Conservation (phyloP, 176 grass and related monocot species). For the Triticum turgidum region DNA sequence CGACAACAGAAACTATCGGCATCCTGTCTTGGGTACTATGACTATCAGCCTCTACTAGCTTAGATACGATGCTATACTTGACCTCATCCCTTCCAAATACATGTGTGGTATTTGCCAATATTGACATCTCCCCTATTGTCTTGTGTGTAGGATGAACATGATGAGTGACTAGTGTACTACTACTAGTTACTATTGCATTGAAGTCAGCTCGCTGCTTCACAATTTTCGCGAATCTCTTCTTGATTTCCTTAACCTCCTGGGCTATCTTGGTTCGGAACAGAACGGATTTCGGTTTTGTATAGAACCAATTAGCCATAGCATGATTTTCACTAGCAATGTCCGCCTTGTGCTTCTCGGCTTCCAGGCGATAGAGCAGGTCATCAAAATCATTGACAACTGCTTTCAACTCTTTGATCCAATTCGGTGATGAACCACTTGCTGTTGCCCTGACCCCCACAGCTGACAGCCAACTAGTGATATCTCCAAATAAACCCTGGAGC, state of each 20-base stretch:
- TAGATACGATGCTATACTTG: background rate
- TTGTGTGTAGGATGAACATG: background rate
- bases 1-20: background rate
- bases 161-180: background rate
- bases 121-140: background rate
- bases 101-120: background rate
- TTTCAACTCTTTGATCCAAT: background rate
- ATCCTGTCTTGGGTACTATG: background rate
- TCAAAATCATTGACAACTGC: background rate
- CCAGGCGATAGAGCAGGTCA: background rate
- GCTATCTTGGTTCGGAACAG: background rate
- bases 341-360: background rate
- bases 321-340: background rate
- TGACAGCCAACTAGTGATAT: background rate
- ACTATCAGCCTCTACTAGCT: background rate
- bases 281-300: background rate
- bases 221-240: background rate
- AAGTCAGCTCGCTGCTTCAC: background rate
- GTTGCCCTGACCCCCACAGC: too few relatives aligned
- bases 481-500: background rate
- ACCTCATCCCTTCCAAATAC: slow-evolving; percentile 1
- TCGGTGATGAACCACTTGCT: rapidly evolving
- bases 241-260: background rate
- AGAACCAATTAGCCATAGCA: background rate
- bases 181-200: background rate